Base-by-base conservation (phyloP, 2,329 filamentous ascomycete genomes). In the Pseudocercospora eumusae region DNA sequence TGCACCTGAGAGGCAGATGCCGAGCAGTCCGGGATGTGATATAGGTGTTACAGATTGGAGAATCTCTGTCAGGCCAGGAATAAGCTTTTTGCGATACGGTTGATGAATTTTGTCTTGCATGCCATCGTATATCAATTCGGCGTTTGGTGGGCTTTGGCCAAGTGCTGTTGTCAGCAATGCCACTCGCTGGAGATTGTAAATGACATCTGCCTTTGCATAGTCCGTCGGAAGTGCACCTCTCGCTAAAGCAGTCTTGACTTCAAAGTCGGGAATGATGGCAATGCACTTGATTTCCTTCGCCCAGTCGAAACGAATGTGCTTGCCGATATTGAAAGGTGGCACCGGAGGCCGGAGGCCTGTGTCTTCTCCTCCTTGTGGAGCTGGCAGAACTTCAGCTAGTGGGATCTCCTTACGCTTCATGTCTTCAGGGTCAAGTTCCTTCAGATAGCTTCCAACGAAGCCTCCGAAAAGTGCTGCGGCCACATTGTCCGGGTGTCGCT, bases 61-160 rank as follows among this genome's bases (percentile, higher is more conserved):
- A 58, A 99, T 93, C 74, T 96, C 90, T 15, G 90, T 89, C 61
- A 99, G 83, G 0, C 93, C 95, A 0, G 95, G 95, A 69, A 99
- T 96, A 65, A 99, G 85, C 1, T 85, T 89, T 78, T 95, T 89
- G 58, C 95, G 89, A 81, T 99, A 98, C 47, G 92, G 95, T 78
- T 99, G 95, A 80, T 99, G 95, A 64, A 99, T 87, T 79, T 93
- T 96, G 81, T 99, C 95, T 79, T 98, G 95, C 95, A 99, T 99
- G 52, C 93, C 93, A 53, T 96, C 87, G 80, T 96, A 96, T 75
- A 99, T 99, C 77, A 96, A 89, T 71, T 96, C 89, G 21, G 95
- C 89, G 74, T 97, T 90, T 1, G 93, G 93, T 9, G 95, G 93
- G 7, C 90, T 93, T 75, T 92, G 88, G 66, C 93, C 92, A 50